Base-by-base conservation (phyloP, 306 rosid species). In the Vigna angularis region DNA sequence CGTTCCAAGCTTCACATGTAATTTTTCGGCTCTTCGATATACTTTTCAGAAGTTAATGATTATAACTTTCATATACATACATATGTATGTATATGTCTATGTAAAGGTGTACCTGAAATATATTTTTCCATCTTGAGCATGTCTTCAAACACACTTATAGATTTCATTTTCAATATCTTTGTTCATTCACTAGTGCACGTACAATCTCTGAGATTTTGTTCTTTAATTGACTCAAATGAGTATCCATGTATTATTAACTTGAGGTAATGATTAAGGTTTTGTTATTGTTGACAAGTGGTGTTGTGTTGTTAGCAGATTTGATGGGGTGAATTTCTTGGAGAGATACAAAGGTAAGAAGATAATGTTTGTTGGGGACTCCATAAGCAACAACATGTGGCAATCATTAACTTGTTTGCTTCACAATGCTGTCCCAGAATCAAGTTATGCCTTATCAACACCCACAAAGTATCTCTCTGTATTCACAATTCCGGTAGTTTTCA, bases 361-460 rank as follows among this genome's bases (percentile, higher is more conserved):
- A 16, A 73, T 88, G 89, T 81, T 93, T 44, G 91, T 93, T 30
- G 97, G 97, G n/a, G 97, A 93, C 45, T 93, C 93, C n/a, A 75
- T 90, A 26, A 90, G 96, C 61, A 82, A 87, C 58, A 93, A 93
- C 74, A 87, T 87, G 90, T 93, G 96, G 96, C 96, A 90, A 18
- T 93, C 97, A 76, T 86, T 90, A 1, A 62, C 87, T 11, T 93
- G 93, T 81, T 80, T 93, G 89, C 86, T 93, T 18, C 87, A 93
- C 80, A 67, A 26, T 51, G 78, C 96, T 83, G 20, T 68, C 20
- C 96, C 92, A 26, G 1, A 48, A 30, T 83, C 93, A 70, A 85
- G 72, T 9, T 89, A 82, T 70, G 79, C 81, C 17, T 50, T 84
- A 10, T 36, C 50, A 22, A 78, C 15, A 38, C 82, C 47, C 17